Conservation (phyloP, 495 filamentous ascomycete species). For the Penicillium longicatenatum region DNA sequence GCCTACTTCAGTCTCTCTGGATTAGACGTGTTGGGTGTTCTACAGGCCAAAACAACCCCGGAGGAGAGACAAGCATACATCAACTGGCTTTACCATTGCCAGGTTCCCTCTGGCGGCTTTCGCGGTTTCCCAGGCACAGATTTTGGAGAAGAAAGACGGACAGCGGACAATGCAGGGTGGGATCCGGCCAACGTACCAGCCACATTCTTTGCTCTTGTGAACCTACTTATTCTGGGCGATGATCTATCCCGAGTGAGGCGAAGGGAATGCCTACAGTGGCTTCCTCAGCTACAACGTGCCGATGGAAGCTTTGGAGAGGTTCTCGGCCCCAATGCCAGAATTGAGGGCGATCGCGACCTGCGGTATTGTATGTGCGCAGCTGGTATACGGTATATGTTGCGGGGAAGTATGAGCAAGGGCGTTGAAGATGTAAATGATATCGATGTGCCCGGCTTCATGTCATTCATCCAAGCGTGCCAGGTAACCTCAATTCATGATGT, state of each 20-base stretch:
- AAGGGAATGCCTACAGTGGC: slow-evolving; percentile 67
- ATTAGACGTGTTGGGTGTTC: slow-evolving; percentile 72
- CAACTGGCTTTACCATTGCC: slow-evolving; percentile 74
- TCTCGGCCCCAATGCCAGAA: slow-evolving; percentile 56
- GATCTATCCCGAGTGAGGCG: slow-evolving; percentile 69
- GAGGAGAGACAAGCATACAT: slow-evolving; percentile 62
- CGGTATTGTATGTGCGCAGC: slow-evolving; percentile 83
- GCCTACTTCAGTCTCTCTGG: slow-evolving; percentile 86
- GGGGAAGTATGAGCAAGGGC: slow-evolving; percentile 55
- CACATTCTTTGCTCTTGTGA: slow-evolving; percentile 82
- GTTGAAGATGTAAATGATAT: slow-evolving; percentile 69
- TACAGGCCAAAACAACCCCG: slow-evolving; percentile 55
- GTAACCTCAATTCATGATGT: slow-evolving; percentile 43
- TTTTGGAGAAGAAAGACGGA: slow-evolving; percentile 49
- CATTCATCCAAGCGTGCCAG: slow-evolving; percentile 71
- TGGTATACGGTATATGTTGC: slow-evolving; percentile 79
- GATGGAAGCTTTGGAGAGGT: slow-evolving; percentile 94
- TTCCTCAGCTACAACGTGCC: slow-evolving; percentile 72
- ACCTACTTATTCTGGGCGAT: slow-evolving; percentile 74
- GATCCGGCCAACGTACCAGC: slow-evolving; percentile 84
- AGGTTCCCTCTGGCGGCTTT: slow-evolving; percentile 77
- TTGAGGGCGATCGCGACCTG: slow-evolving; percentile 81
- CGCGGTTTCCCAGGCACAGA: slow-evolving; percentile 73
- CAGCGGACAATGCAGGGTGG: slow-evolving; percentile 55
- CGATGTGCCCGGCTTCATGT: slow-evolving; percentile 65